These are phyloP conservation scores for Rhynchospora pubera DNA, from an alignment of 176 grass and related monocot genomes.

Conservation along the genomic window DNA sequence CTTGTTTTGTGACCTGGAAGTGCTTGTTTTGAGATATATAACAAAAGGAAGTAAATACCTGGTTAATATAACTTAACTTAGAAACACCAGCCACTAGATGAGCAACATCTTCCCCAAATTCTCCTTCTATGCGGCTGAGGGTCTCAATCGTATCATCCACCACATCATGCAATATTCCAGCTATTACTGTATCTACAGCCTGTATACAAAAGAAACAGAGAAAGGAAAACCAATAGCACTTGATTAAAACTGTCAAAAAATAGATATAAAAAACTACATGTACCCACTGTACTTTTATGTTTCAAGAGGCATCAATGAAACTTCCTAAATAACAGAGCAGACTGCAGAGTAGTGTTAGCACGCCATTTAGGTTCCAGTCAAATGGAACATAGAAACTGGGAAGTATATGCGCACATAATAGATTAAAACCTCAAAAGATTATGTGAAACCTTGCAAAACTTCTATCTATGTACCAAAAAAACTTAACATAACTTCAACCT, in stretches of 20 bases:
- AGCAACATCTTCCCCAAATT: constrained; percentile 87
- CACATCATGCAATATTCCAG: constrained; percentile 95
- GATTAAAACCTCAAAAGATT: neutral
- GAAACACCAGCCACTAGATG: constrained; percentile 81
- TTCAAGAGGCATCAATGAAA: too few relatives aligned
- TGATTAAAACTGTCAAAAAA: constrained; percentile 15
- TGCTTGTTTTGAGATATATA: neutral
- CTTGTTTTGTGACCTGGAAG: neutral
- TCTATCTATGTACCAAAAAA: neutral
- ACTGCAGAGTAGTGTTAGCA: too few relatives aligned
- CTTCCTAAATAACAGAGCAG: neutral
- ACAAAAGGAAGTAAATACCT: constrained; percentile 42
- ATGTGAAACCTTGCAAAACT: neutral
- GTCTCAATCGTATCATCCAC: constrained; percentile 84
- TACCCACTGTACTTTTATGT: too few relatives aligned
- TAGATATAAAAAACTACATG: neutral
- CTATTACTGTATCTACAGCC: constrained; percentile 89
- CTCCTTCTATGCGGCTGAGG: constrained; percentile 59
- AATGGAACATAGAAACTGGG: neutral
- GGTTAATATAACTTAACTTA: constrained; percentile 97
- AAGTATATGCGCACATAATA: neutral
- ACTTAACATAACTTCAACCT: neutral
- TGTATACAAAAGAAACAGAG: constrained; percentile 24
- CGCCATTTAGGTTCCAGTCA: neutral
- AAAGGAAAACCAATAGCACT: constrained; percentile 9